Evolutionary conservation across 768 basidiomycete genomes (phyloP).

Genomic region (Phaffia australis): DNA sequence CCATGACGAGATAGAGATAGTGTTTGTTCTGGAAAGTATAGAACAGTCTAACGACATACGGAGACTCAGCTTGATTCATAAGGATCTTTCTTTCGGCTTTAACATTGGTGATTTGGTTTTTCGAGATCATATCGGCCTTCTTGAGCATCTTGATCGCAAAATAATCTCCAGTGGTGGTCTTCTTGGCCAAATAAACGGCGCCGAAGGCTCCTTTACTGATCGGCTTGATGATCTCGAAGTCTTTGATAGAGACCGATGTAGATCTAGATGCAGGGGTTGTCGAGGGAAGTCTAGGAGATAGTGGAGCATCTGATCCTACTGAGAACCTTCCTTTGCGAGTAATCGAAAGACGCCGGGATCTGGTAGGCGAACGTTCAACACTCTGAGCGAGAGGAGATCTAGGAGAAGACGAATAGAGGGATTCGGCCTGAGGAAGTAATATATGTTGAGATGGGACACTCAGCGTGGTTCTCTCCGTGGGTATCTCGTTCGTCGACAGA

Average conservation of each 20-base stretch:
- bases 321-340: constrained; percentile 28
- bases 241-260: constrained; percentile 85
- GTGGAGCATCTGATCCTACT: constrained; percentile 42
- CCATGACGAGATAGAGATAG: constrained; percentile 97
- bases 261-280: constrained; percentile 65
- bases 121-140: constrained; percentile 99
- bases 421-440: too few species aligned
- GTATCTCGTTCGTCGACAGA: neutral
- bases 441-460: too few species aligned
- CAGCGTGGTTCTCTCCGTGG: too few species aligned
- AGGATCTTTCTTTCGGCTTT: constrained; percentile 99
- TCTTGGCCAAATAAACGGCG: constrained; percentile 94
- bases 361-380: constrained; percentile 1
- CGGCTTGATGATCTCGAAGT: constrained; percentile 98
- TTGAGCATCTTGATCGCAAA: constrained; percentile 99
- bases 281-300: constrained; percentile 79
- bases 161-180: constrained; percentile 95
- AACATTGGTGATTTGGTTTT: constrained; percentile 99
- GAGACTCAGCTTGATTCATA: constrained; percentile 98
- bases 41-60: constrained; percentile 93
- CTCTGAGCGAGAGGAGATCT: constrained; percentile 6
- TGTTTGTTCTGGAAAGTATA: constrained; percentile 99
- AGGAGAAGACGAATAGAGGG: neutral
- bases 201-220: constrained; percentile 99
- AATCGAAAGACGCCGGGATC: constrained; percentile 19